Percentiles rank a stretch among this genome's conserved stretches.
Conservation (phyloP, 257 asterid genomes). For the Agastache rugosa region DNA sequence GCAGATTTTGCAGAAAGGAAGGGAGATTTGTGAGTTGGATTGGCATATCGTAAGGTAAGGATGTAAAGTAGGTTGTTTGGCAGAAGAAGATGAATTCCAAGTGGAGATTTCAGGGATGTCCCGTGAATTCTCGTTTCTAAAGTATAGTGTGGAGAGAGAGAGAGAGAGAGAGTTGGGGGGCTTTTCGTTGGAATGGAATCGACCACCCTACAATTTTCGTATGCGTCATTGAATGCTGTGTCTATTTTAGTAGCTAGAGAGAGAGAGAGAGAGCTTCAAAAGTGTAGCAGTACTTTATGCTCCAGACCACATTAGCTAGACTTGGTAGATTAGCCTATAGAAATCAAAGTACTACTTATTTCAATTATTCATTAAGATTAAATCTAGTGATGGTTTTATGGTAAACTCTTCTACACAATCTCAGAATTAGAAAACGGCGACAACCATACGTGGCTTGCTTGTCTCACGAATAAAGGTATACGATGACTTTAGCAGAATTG, state of each 20-base stretch:
- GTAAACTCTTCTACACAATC: slow-evolving; percentile 5
- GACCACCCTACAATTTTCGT: slow-evolving; percentile 28
- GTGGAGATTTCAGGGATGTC: slow-evolving; percentile 51
- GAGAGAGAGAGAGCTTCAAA: slow-evolving; percentile 35
- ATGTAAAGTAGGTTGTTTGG: slow-evolving; percentile 43
- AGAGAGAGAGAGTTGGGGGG: slow-evolving; percentile 14
- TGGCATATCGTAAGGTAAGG: slow-evolving; percentile 43
- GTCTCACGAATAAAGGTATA: slow-evolving; percentile 36
- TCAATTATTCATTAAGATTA: neutral
- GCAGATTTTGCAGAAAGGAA: slow-evolving; percentile 32
- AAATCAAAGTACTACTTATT: neutral
- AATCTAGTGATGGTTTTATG: neutral
- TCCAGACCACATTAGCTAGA: slow-evolving; percentile 3
- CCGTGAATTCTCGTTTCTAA: slow-evolving; percentile 59
- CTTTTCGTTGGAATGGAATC: slow-evolving; percentile 18
- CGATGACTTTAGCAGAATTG: slow-evolving; percentile 15
- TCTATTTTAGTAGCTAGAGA: slow-evolving; percentile 25
- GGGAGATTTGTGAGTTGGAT: slow-evolving; percentile 38
- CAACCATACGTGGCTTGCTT: neutral
- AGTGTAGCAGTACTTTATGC: slow-evolving; percentile 35
- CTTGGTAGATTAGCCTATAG: neutral
- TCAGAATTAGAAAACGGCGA: neutral
- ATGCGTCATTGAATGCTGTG: slow-evolving; percentile 39
- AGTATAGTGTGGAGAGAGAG: neutral
- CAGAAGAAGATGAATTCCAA: slow-evolving; percentile 50